phyloP scores from a whole-genome alignment of 2,329 filamentous ascomycete species.

The Xylaria multiplex region DNA sequence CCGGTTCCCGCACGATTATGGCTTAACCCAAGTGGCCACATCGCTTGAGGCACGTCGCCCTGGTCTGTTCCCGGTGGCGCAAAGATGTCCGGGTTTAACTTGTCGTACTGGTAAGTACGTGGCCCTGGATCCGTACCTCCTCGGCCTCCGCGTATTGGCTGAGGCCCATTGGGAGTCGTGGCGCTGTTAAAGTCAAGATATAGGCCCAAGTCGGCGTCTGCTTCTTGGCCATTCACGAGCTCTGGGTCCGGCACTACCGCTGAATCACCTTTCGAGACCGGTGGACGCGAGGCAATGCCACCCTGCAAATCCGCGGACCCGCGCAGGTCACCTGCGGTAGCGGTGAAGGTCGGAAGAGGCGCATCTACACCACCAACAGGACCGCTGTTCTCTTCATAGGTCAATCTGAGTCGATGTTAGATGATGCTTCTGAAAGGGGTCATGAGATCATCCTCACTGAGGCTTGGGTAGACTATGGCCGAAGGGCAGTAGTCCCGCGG shows the following conservation, averaged over 20 bases:
- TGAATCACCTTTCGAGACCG: slow-evolving; percentile 52
- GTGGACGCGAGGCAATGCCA: slow-evolving; percentile 52
- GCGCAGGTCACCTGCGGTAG: slow-evolving; percentile 53
- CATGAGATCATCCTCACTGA: slow-evolving; percentile 27
- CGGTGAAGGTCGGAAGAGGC: slow-evolving; percentile 52
- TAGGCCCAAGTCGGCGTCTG: slow-evolving; percentile 59
- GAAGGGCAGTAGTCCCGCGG: slow-evolving; percentile 34
- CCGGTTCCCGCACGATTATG: slow-evolving; percentile 59
- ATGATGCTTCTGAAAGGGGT: background rate
- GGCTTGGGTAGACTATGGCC: slow-evolving; percentile 34
- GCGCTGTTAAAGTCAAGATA: slow-evolving; percentile 64
- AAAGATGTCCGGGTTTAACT: slow-evolving; percentile 63
- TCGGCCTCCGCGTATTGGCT: slow-evolving; percentile 63
- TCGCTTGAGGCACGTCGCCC: slow-evolving; percentile 57
- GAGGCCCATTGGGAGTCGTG: slow-evolving; percentile 52
- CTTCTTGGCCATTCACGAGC: slow-evolving; percentile 61
- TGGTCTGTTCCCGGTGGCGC: slow-evolving; percentile 65
- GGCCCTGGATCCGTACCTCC: slow-evolving; percentile 65
- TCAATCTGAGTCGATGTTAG: slow-evolving; percentile 48
- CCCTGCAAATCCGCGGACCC: slow-evolving; percentile 54
- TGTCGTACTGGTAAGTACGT: slow-evolving; percentile 61
- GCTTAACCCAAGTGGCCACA: slow-evolving; percentile 66
- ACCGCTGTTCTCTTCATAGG: slow-evolving; percentile 56
- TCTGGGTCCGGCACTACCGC: slow-evolving; percentile 53
- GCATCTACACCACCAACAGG: slow-evolving; percentile 55